These are phyloP conservation scores for Neodidymelliopsis sp. DNA, from an alignment of 2,329 filamentous ascomycete genomes.

Conservation along the genomic window DNA sequence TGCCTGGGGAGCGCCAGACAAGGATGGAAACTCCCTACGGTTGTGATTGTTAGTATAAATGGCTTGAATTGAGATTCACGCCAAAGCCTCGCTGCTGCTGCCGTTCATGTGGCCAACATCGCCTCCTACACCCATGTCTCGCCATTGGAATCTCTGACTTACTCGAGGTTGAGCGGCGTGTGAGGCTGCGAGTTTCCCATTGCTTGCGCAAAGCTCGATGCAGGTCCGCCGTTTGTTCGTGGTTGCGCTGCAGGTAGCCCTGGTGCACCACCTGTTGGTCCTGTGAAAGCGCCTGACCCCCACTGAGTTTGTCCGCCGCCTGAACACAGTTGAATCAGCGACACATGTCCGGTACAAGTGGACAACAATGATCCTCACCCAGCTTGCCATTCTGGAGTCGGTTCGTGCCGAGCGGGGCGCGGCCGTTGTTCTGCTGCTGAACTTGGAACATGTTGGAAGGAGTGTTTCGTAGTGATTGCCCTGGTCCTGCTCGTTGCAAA, in stretches of 20 bases:
- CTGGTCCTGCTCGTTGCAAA: slow-evolving; percentile 51
- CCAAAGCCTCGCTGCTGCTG: neutral
- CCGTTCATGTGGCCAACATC: neutral
- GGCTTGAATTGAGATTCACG: too few species aligned
- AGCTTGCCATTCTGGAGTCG: slow-evolving; percentile 63
- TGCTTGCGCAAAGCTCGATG: slow-evolving; percentile 65
- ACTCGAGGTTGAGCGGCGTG: slow-evolving; percentile 64
- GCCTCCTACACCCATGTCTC: neutral
- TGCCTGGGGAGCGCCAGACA: slow-evolving; percentile 65
- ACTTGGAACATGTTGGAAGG: slow-evolving; percentile 60
- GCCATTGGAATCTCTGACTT: slow-evolving; percentile 45
- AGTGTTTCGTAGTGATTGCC: slow-evolving; percentile 61
- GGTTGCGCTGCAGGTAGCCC: slow-evolving; percentile 60
- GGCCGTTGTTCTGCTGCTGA: slow-evolving; percentile 56
- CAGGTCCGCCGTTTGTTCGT: slow-evolving; percentile 57
- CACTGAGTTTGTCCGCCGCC: slow-evolving; percentile 62
- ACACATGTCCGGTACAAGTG: too few species aligned
- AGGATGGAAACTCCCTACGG: slow-evolving; percentile 67
- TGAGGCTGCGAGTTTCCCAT: slow-evolving; percentile 62
- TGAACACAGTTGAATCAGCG: slow-evolving; percentile 38
- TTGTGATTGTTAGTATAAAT: slow-evolving; percentile 31
- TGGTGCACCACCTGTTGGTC: slow-evolving; percentile 61
- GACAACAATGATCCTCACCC: too few species aligned
- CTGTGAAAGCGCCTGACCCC: slow-evolving; percentile 57
- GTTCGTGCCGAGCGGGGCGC: slow-evolving; percentile 57